These are phyloP conservation scores for Sporothrix brunneoviolacea DNA, from an alignment of 2,329 filamentous ascomycete genomes.

Conservation along the genomic window DNA sequence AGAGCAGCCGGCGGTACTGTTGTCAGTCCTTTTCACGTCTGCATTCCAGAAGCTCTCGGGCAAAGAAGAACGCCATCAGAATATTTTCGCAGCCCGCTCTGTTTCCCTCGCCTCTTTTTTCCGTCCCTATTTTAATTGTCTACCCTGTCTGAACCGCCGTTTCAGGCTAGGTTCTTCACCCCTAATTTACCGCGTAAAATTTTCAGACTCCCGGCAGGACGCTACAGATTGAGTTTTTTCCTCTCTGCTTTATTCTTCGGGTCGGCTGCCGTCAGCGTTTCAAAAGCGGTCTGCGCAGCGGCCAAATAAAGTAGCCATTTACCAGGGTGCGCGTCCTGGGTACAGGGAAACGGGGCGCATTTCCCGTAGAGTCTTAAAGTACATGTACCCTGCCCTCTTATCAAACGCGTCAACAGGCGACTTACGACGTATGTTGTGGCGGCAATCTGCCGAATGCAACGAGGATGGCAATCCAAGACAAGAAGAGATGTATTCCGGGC, in stretches of 20 bases:
- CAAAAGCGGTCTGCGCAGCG: too few relatives aligned
- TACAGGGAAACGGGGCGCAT: too few relatives aligned
- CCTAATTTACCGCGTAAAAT: constrained; percentile 4
- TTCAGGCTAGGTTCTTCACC: constrained; percentile 6
- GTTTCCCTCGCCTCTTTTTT: background rate
- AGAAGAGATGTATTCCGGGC: too few relatives aligned
- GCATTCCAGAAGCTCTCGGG: background rate
- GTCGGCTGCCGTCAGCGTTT: too few relatives aligned
- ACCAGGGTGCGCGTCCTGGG: too few relatives aligned
- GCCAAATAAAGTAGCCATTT: too few relatives aligned
- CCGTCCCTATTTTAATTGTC: constrained; percentile 1
- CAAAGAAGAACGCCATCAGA: too few relatives aligned
- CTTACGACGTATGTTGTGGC: too few relatives aligned
- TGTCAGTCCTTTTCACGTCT: background rate
- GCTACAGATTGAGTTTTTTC: too few relatives aligned
- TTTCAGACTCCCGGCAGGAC: background rate
- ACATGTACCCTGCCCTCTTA: background rate
- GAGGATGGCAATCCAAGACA: too few relatives aligned
- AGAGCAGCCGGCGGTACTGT: too few relatives aligned
- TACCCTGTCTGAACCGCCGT: constrained; percentile 4
- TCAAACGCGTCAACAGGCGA: constrained; percentile 6
- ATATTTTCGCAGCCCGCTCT: background rate
- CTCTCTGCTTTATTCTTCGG: background rate
- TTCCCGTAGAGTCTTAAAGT: background rate
- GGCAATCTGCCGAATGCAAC: background rate